Base-by-base conservation (phyloP, 345 rosid species). In the Pistacia integerrima region DNA sequence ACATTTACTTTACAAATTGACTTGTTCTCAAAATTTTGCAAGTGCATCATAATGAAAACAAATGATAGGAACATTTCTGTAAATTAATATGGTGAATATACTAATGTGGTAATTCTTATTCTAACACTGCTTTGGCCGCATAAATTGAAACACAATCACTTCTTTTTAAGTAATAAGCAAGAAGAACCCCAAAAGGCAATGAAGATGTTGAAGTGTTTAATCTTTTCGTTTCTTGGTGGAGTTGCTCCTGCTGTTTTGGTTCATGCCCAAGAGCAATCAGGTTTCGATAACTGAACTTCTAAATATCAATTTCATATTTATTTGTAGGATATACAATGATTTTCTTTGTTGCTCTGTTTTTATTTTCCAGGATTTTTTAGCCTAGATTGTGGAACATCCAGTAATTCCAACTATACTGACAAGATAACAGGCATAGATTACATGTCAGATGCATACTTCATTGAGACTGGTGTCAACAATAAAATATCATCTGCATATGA, bases 321-420 rank as follows among this genome's bases (percentile, higher is more conserved):
- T 46, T 46, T 11, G 11, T 46, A 46, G 51, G 8, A 46, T 46
- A 46, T 3, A 46, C 4, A 12, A 4, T 54, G 13, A 17, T 12
- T 12, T 54, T 12, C 4, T 54, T 13, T 12, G n/a, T 17, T 12
- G n/a, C 16, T 25, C 25, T 12, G 4, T 54, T 1, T 54, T 13
- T 54, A 13, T 12, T 54, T 54, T 12, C 67, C 84, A 81, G 88
- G 86, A 57, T 85, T 85, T 67, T 76, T 85, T 52, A 85, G 88
- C 84, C 74, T 83, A 4, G 88, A 85, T 36, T 85, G 86, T 74
- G 88, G 88, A 16, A 17, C 28, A 64, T 79, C 79, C 0, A 57
- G 62, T 2, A 76, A 58, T 69, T 73, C 77, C n/a, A 74, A 75
- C 59, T 85, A 82, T 22, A 30, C 33, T 30, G 33, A 30, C 33